These are phyloP conservation scores for Fusarium nodosum DNA, from an alignment of 2,329 filamentous ascomycete species.

Conservation along the genomic window DNA sequence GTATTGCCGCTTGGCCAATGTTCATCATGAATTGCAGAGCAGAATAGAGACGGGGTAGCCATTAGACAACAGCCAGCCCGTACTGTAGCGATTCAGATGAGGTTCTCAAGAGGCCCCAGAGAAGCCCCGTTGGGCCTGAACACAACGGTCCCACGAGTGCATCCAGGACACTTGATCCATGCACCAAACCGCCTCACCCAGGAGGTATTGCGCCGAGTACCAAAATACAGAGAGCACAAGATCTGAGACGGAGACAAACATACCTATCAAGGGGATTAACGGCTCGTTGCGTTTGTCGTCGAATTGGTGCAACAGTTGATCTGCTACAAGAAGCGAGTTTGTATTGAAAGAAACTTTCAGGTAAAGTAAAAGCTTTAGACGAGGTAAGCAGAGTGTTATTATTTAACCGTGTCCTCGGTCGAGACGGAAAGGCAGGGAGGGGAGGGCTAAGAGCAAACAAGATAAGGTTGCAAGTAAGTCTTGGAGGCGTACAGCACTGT, in stretches of 20 bases:
- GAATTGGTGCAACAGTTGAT: constrained; percentile 37
- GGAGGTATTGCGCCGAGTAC: constrained; percentile 47
- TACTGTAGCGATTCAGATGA: constrained; percentile 25
- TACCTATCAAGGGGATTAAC: constrained; percentile 43
- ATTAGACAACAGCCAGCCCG: neutral
- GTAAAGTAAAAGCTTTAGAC: constrained; percentile 13
- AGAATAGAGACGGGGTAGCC: neutral
- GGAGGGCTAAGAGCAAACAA: constrained; percentile 41
- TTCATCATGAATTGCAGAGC: neutral
- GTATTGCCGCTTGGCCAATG: neutral
- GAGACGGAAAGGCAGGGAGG: constrained; percentile 42
- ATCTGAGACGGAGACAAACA: constrained; percentile 47
- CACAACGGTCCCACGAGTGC: constrained; percentile 44
- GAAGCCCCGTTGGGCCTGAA: constrained; percentile 23
- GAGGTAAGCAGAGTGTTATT: constrained; percentile 41
- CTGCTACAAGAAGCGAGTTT: constrained; percentile 42
- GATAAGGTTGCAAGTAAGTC: constrained; percentile 50
- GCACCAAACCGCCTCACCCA: constrained; percentile 50
- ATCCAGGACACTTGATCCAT: constrained; percentile 52
- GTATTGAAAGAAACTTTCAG: constrained; percentile 2
- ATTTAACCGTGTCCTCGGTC: constrained; percentile 40
- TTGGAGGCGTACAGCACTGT: constrained; percentile 31
- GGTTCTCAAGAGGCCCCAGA: constrained; percentile 25
- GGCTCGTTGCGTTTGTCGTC: constrained; percentile 42
- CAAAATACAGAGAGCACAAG: constrained; percentile 36